phyloP scores from a whole-genome alignment of 2,329 filamentous ascomycete species.

The Fusarium vanettenii region DNA sequence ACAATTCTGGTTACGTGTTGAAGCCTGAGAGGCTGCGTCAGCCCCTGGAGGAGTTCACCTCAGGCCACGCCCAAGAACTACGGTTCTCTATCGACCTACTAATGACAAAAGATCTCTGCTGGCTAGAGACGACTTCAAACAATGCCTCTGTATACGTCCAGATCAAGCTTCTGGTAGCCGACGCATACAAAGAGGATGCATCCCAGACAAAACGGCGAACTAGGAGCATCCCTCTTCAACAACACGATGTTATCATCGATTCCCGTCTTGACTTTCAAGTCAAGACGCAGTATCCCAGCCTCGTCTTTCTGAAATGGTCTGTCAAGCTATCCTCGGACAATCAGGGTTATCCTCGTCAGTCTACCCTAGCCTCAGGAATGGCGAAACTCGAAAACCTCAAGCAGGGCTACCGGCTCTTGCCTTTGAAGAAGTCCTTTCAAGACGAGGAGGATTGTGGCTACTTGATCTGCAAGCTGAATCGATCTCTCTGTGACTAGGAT shows the following conservation, averaged over 20 bases:
- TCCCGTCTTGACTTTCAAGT: neutral
- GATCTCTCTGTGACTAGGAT: too few relatives aligned
- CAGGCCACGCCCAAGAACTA: neutral
- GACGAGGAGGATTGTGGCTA: neutral
- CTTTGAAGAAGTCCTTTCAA: neutral
- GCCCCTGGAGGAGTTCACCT: neutral
- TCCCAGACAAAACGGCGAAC: neutral
- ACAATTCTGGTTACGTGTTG: conserved; percentile 4
- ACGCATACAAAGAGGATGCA: neutral
- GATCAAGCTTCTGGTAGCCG: conserved; percentile 6
- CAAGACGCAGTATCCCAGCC: neutral
- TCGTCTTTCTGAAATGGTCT: conserved; percentile 10
- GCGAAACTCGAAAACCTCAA: conserved; percentile 7
- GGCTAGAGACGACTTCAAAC: accelerated
- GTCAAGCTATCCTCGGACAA: neutral
- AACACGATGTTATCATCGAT: neutral
- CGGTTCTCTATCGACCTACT: conserved; percentile 4
- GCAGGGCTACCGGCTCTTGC: conserved; percentile 6
- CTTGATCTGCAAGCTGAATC: conserved; percentile 11
- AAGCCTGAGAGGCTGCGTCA: neutral
- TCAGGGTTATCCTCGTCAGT: neutral
- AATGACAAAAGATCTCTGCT: neutral
- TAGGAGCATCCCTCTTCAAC: accelerated
- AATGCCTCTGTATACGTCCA: neutral
- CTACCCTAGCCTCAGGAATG: neutral